Conservation (phyloP, 164 flowering plant genomes). For the Chloranthus sessilifolius region DNA sequence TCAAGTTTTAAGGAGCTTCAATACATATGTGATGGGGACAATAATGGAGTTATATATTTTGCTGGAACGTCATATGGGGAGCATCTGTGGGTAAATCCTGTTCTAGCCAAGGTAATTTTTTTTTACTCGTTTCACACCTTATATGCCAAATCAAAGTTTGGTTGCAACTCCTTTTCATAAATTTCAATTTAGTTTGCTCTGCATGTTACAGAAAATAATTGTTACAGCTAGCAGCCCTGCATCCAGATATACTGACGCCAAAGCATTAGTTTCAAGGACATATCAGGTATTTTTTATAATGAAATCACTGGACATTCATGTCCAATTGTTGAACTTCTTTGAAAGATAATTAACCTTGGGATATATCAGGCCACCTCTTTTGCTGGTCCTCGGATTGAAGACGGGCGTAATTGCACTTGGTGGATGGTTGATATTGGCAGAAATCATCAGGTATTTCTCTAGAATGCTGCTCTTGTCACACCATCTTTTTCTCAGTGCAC, state of each 20-base stretch:
- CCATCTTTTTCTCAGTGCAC: too few species aligned
- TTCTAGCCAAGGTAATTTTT: constrained; percentile 63
- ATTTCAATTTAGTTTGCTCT: neutral
- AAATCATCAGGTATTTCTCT: constrained; percentile 73
- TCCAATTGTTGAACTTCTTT: neutral
- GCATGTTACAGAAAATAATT: constrained; percentile 46
- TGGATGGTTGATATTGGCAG: constrained; percentile 92
- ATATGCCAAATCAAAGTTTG: neutral
- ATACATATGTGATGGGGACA: constrained; percentile 92
- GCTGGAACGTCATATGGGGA: constrained; percentile 90
- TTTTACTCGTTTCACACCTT: too few species aligned
- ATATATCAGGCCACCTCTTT: constrained; percentile 64
- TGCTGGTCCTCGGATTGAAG: constrained; percentile 78
- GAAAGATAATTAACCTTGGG: neutral
- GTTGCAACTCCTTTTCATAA: neutral
- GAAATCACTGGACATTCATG: neutral
- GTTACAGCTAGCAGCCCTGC: constrained; percentile 81
- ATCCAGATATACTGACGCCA: constrained; percentile 88
- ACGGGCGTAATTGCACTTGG: constrained; percentile 67
- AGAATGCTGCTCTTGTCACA: neutral
- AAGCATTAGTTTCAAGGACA: constrained; percentile 74
- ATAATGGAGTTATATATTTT: constrained; percentile 84
- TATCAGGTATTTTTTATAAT: constrained; percentile 63
- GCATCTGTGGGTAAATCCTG: constrained; percentile 96
- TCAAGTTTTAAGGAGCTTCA: constrained; percentile 92